Evolutionary conservation across 805 yeast species (phyloP).

Genomic region (Candida lessepsii): DNA sequence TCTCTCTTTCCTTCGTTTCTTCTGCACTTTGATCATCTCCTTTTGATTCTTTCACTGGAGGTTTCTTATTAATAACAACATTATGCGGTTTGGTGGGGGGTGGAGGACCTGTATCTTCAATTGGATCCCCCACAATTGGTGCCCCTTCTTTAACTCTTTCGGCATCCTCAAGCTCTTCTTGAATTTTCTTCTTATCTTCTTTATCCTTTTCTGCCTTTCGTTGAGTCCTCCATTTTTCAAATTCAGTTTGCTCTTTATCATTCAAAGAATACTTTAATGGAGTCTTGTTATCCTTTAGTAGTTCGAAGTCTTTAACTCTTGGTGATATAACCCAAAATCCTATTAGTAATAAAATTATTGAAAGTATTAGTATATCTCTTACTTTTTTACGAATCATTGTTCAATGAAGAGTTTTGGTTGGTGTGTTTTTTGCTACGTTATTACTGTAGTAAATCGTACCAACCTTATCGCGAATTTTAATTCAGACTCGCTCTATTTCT

Average conservation of each 20-base stretch:
- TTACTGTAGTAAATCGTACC: no score
- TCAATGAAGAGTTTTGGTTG: no score
- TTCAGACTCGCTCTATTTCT: no score
- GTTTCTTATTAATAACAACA: slow-evolving; percentile 1
- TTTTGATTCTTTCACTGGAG: not conserved
- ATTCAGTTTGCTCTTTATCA: slow-evolving; percentile 6
- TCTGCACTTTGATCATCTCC: not conserved
- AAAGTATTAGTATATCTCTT: slow-evolving; percentile 9
- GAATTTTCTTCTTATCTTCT: not conserved
- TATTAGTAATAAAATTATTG: slow-evolving; percentile 3
- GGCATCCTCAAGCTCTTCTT: not conserved
- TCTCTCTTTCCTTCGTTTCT: slow-evolving; percentile 3
- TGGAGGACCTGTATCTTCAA: not conserved
- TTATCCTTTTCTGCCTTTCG: not conserved
- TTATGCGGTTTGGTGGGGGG: slow-evolving; percentile 6
- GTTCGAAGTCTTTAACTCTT: not conserved
- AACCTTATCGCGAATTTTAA: no score
- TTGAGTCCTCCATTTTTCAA: slow-evolving; percentile 11
- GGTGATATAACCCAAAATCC: slow-evolving; percentile 5
- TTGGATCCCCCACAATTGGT: not conserved
- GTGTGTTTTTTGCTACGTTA: no score
- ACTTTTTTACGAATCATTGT: slow-evolving; percentile 7
- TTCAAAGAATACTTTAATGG: not conserved
- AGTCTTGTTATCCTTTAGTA: not conserved
- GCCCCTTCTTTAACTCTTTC: no score